Evolutionary conservation across 352 stramenopile species (phyloP).

Genomic region (Pilasporangium apinafurcum): DNA sequence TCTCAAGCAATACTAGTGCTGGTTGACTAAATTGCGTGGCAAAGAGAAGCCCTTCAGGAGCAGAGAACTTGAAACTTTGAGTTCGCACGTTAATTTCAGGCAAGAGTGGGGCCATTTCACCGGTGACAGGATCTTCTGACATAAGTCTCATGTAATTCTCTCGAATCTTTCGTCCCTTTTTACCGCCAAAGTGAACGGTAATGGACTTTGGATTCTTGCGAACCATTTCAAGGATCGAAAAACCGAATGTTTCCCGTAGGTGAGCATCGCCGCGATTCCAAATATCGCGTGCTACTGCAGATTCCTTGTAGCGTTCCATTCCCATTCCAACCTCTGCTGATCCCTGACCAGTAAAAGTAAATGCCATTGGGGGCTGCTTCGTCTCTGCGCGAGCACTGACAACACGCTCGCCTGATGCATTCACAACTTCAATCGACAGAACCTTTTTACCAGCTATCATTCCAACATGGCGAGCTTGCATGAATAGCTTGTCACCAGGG

Average conservation of each 20-base stretch:
- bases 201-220: slow-evolving; percentile 78
- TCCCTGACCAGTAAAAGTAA: slow-evolving; percentile 85
- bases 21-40: slow-evolving; percentile 85
- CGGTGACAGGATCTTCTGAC: slow-evolving; percentile 51
- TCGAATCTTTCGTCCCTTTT: slow-evolving; percentile 69
- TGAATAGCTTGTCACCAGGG: slow-evolving; percentile 68
- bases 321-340: slow-evolving; percentile 81
- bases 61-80: slow-evolving; percentile 80
- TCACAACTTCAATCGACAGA: slow-evolving; percentile 72
- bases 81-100: slow-evolving; percentile 78
- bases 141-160: slow-evolving; percentile 83
- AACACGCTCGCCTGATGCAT: slow-evolving; percentile 62
- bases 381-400: slow-evolving; percentile 62
- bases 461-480: slow-evolving; percentile 71
- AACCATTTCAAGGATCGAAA: slow-evolving; percentile 87
- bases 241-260: slow-evolving; percentile 70
- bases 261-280: slow-evolving; percentile 79
- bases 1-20: slow-evolving; percentile 76
- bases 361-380: slow-evolving; percentile 63
- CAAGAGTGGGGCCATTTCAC: slow-evolving; percentile 50
- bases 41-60: slow-evolving; percentile 71
- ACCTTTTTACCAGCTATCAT: slow-evolving; percentile 60
- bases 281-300: slow-evolving; percentile 54
- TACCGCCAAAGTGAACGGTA: slow-evolving; percentile 84
- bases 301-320: slow-evolving; percentile 85